phyloP scores from a whole-genome alignment of 2,329 filamentous ascomycete genomes.

The Pezicula neosporulosa region DNA sequence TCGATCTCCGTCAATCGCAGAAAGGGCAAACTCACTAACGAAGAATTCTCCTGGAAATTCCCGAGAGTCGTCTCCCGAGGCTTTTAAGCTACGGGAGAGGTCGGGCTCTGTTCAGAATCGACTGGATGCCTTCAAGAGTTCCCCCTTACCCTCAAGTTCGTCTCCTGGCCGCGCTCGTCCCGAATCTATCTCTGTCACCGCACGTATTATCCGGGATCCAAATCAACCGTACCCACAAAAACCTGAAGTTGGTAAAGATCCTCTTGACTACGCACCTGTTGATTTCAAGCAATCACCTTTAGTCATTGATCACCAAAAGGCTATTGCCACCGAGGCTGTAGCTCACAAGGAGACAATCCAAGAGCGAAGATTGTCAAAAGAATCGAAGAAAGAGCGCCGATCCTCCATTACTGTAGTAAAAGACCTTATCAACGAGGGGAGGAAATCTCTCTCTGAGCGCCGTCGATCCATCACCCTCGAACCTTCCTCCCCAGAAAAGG shows the following conservation, averaged over 20 bases:
- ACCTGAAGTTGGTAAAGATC: constrained; percentile 35
- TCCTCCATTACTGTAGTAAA: constrained; percentile 56
- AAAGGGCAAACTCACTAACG: constrained; percentile 33
- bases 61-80: constrained; percentile 45
- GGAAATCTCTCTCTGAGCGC: constrained; percentile 47
- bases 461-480: constrained; percentile 41
- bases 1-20: constrained; percentile 32
- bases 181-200: constrained; percentile 85
- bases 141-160: constrained; percentile 11
- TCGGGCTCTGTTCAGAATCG: constrained; percentile 25
- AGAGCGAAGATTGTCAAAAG: constrained; percentile 43
- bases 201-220: constrained; percentile 72
- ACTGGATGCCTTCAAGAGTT: constrained; percentile 19
- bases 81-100: constrained; percentile 23
- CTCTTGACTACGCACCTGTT: constrained; percentile 41
- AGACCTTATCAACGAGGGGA: constrained; percentile 53
- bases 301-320: constrained; percentile 52
- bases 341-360: constrained; percentile 41
- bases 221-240: constrained; percentile 37
- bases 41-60: constrained; percentile 32
- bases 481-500: constrained; percentile 25
- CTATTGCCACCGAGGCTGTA: constrained; percentile 10
- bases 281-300: constrained; percentile 58
- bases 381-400: constrained; percentile 37
- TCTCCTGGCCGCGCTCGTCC: constrained; percentile 43